phyloP scores from a whole-genome alignment of 805 yeast species.

The Yarrowia hollandica region DNA sequence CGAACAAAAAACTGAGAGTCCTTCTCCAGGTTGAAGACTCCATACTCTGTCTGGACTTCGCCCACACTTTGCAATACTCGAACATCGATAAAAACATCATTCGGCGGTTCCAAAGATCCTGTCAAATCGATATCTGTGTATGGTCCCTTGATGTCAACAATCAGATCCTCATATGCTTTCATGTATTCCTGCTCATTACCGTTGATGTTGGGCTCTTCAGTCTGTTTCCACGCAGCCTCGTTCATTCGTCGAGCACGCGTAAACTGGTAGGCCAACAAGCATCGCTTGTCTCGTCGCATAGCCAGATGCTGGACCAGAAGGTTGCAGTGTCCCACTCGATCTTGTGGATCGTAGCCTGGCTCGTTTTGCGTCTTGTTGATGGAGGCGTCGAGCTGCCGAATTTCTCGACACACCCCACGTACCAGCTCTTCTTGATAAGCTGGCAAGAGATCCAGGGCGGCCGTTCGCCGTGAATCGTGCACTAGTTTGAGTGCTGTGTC shows the following conservation, averaged over 20 bases:
- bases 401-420: slow-evolving; percentile 69
- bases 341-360: slow-evolving; percentile 36
- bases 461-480: slow-evolving; percentile 79
- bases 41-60: slow-evolving; percentile 95
- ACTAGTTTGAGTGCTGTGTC: slow-evolving; percentile 82
- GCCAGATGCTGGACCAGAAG: slow-evolving; percentile 68
- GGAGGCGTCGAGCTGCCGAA: slow-evolving; percentile 49
- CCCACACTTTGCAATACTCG: slow-evolving; percentile 93
- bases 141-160: slow-evolving; percentile 74
- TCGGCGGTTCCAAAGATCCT: slow-evolving; percentile 89
- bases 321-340: slow-evolving; percentile 41
- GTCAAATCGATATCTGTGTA: slow-evolving; percentile 82
- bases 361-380: slow-evolving; percentile 51
- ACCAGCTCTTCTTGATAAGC: slow-evolving; percentile 71
- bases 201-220: slow-evolving; percentile 52
- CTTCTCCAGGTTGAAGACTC: slow-evolving; percentile 88
- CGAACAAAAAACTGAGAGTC: slow-evolving; percentile 94
- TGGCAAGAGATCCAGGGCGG: slow-evolving; percentile 63
- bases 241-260: slow-evolving; percentile 67
- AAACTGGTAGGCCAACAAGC: slow-evolving; percentile 79
- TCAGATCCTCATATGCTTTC: slow-evolving; percentile 65
- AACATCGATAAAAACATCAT: slow-evolving; percentile 88
- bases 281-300: slow-evolving; percentile 85
- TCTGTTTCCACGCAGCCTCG: slow-evolving; percentile 65
- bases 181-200: slow-evolving; percentile 80